Base-by-base conservation (phyloP, 1,284 basidiomycete genomes). In the Moesziomyces sp. region DNA sequence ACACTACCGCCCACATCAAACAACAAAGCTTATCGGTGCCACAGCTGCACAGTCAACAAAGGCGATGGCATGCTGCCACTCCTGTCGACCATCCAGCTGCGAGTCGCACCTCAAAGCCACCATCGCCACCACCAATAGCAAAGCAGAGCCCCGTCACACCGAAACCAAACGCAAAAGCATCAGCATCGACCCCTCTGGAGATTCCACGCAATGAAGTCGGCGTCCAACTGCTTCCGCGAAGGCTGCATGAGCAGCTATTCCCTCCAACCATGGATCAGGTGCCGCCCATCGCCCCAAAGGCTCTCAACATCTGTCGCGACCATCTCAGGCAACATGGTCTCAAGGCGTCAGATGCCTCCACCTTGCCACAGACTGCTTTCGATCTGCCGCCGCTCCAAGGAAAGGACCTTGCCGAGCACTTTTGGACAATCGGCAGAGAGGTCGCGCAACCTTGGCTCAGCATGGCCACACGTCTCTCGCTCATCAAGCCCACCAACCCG, bases 321-420 rank as follows among this genome's bases (percentile, higher is more conserved):
- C 95, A 98, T 83, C 89, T 98, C 38, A 84, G 86, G 16, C 87
- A 87, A 79, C 93, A 97, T 81, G 90, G 89, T 3, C 89, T 98
- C 47, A 90, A 93, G 69, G 90, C 92, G 0, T 87, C 89, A 0
- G 91, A 92, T 62, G 92, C 92, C 3, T 93, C 93, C 10, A 88
- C 90, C 2, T 88, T 96, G 16, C 90, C 91, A 0, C 89, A 94
- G 64, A 91, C 89, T 10, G 85, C 87, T 3, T 95, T 99, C 84
- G 89, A 90, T 13, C 88, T 99, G 6, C 97, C 96, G 0, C 88
- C 89, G 0, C 86, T 99, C 3, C 92, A 93, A 83, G 97, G 95
- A 14, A 81, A 86, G 5, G 91, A 91, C 68, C 89, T 99, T 56
- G 89, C 92, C 58, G 90, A 97, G 82, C 97, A 99, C 84, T 98